Evolutionary conservation across 495 filamentous ascomycete genomes (phyloP), one percentile per base, ranked within the genome.

Genomic region (Alectoria sarmentosa): DNA sequence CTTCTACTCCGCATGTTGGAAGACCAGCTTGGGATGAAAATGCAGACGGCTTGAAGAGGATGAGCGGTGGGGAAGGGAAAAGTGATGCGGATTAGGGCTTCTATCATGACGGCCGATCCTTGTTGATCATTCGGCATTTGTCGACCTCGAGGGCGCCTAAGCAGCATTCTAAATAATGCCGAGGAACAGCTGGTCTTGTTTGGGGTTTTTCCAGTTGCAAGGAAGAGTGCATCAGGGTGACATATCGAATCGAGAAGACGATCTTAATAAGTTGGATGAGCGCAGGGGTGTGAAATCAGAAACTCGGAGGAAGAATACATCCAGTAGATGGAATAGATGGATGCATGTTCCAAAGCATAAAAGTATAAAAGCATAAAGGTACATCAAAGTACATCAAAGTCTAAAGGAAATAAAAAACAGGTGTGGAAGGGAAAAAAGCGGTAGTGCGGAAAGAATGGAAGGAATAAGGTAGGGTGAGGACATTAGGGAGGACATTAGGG

Each of bases 31-130:
- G 28, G 30, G 15, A 30, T 30, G 19, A 8, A n/a, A 55, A 41
- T 58, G 62, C 52, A 64, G 62, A 46, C 46, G 13, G 14, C 30
- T 42, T 42, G 46, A 49, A 30, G 46, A 59, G 38, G 62, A 67
- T 60, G 49, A 65, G 66, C 62, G 66, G 66, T 67, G 63, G 54
- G 34, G 58, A 41, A 44, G 54, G 34, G 58, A 41, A 44, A 49
- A 58, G 48, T 52, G 48, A 68, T 60, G 30, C 68, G 65, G 32
- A 54, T 56, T 63, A 72, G 65, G 67, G 64, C 60, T 61, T 55
- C 60, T 15, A 41, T 69, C 64, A 56, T 66, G 61, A 44, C 13
- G 17, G 52, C 26, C 52, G 52, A 55, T 55, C 52, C 4, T 55
- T 19, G 52, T 55, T 66, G 67, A 66, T 66, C 63, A 58, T 49